These are phyloP conservation scores for Pseudohalonectria lignicola DNA, from an alignment of 2,329 filamentous ascomycete genomes.

Conservation along the genomic window DNA sequence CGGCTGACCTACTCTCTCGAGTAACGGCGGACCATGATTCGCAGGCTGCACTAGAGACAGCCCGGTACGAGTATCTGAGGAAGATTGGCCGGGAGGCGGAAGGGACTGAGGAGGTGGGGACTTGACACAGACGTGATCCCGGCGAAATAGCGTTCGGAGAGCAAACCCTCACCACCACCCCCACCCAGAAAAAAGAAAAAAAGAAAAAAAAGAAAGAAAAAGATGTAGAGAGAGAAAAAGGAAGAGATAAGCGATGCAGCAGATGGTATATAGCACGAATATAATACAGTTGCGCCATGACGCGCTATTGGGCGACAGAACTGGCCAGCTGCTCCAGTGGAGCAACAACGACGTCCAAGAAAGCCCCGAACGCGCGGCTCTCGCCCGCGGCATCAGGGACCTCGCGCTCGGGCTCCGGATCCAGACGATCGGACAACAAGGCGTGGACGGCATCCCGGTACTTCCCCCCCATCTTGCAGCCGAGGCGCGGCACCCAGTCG, in stretches of 20 bases:
- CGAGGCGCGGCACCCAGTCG: not conserved
- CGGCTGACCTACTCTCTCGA: not conserved
- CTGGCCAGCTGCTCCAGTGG: not conserved
- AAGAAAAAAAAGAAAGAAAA: too few species aligned
- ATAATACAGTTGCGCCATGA: not conserved
- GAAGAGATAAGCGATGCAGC: too few species aligned
- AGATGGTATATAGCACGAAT: too few species aligned
- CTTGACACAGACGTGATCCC: too few species aligned
- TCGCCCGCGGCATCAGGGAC: not conserved
- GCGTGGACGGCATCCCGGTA: slow-evolving; percentile 1
- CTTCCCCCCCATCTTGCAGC: not conserved
- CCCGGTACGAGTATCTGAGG: not conserved
- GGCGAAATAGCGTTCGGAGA: too few species aligned
- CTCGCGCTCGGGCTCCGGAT: not conserved
- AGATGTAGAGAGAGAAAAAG: too few species aligned
- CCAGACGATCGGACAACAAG: not conserved
- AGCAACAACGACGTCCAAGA: not conserved
- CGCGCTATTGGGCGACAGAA: not conserved
- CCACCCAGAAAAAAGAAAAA: too few species aligned
- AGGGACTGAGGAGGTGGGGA: too few species aligned
- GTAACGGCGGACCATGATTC: not conserved
- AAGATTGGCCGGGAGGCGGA: not conserved
- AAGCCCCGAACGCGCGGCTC: not conserved
- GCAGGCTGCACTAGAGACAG: not conserved
- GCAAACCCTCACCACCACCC: too few species aligned